These are phyloP conservation scores for Paracoccidioides lutzii DNA, from an alignment of 2,329 filamentous ascomycete genomes.

Conservation along the genomic window DNA sequence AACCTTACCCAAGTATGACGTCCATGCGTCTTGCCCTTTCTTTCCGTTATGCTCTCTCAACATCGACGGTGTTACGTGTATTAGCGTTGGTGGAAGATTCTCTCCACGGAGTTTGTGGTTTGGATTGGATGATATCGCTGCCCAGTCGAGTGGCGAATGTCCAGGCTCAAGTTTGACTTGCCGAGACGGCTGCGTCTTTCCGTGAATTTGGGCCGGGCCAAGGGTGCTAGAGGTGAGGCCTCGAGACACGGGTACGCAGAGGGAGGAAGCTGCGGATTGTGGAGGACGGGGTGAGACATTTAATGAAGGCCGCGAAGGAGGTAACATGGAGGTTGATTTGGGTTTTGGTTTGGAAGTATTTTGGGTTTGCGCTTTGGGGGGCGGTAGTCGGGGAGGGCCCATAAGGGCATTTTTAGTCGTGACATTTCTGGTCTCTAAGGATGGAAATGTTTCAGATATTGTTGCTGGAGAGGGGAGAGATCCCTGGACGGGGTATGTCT, in stretches of 20 bases:
- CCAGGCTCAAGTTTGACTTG: slow-evolving; percentile 74
- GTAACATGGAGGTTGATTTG: slow-evolving; percentile 8
- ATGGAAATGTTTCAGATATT: background rate
- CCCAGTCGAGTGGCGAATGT: slow-evolving; percentile 94
- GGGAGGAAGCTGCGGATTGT: slow-evolving; percentile 32
- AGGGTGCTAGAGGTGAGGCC: slow-evolving; percentile 31
- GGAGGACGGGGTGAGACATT: slow-evolving; percentile 26
- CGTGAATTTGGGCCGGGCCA: slow-evolving; percentile 28
- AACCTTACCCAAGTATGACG: slow-evolving; percentile 72
- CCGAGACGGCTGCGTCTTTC: slow-evolving; percentile 27
- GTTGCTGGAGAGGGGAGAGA: background rate
- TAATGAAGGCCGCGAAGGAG: slow-evolving; percentile 19
- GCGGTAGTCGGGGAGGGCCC: slow-evolving; percentile 15
- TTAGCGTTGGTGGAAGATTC: slow-evolving; percentile 39
- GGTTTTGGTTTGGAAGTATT: slow-evolving; percentile 7
- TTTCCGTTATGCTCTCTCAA: slow-evolving; percentile 68
- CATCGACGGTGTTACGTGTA: slow-evolving; percentile 69
- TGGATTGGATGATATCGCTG: slow-evolving; percentile 54
- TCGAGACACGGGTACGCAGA: slow-evolving; percentile 31
- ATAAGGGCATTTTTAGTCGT: slow-evolving; percentile 6
- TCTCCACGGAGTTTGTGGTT: slow-evolving; percentile 53
- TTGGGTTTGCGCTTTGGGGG: slow-evolving; percentile 10
- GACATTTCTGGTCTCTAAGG: background rate
- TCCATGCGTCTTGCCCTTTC: slow-evolving; percentile 81
- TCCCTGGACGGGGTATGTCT: no score